Conservation (phyloP, 148 eudicot genomes). For the Heliamphora exappendiculata region DNA sequence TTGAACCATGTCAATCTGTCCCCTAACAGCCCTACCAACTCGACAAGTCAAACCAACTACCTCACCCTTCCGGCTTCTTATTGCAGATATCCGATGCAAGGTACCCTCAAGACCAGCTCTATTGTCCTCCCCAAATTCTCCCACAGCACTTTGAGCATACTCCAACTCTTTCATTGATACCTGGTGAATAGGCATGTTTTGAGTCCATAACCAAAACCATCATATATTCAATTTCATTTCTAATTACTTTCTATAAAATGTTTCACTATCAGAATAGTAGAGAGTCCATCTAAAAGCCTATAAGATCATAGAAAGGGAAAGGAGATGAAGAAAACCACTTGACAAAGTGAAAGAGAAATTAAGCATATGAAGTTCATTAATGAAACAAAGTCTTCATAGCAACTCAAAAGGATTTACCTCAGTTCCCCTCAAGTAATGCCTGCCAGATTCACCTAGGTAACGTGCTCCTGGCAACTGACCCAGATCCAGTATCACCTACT, state of each 20-base stretch:
- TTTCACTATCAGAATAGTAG: not conserved
- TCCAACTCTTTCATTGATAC: slow-evolving; percentile 36
- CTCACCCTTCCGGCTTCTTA: slow-evolving; percentile 34
- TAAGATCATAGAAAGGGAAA: not conserved
- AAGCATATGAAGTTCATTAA: not conserved
- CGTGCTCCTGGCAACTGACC: slow-evolving; percentile 40
- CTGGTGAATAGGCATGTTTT: slow-evolving; percentile 16
- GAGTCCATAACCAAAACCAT: not conserved
- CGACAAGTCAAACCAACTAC: slow-evolving; percentile 47
- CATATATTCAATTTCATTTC: not conserved
- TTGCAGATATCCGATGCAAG: slow-evolving; percentile 47
- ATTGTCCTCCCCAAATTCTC: slow-evolving; percentile 42
- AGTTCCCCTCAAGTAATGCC: slow-evolving; percentile 27
- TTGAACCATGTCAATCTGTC: slow-evolving; percentile 31
- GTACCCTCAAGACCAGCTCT: slow-evolving; percentile 50
- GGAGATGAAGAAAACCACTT: not conserved
- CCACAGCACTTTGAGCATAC: slow-evolving; percentile 38
- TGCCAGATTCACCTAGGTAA: slow-evolving; percentile 28
- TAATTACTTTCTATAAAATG: not conserved
- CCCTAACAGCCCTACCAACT: slow-evolving; percentile 42
- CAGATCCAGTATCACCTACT: slow-evolving; percentile 39
- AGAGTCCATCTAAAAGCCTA: not conserved
- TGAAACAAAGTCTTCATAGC: not conserved
- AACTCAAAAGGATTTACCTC: slow-evolving; percentile 28
- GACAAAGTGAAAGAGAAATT: not conserved